Conservation (phyloP, 179 eudicot genomes). For the Camellia oleifera region DNA sequence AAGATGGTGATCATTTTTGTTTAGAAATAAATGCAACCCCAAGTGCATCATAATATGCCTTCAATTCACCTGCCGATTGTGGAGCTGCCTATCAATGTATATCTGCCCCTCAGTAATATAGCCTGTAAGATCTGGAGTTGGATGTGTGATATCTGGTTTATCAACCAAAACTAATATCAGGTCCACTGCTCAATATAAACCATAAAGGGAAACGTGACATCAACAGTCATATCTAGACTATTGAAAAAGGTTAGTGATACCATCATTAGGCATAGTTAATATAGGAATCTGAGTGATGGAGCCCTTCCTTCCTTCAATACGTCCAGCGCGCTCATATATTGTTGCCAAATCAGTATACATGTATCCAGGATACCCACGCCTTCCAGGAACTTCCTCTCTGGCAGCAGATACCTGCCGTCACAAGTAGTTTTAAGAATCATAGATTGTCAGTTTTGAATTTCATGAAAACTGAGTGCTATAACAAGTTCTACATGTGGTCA, state of each 20-base stretch:
- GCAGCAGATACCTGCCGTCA: conserved; percentile 87
- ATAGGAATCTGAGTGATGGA: conserved; percentile 95
- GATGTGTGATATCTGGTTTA: conserved; percentile 86
- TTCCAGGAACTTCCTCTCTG: conserved; percentile 98
- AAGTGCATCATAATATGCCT: neutral
- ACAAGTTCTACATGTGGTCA: neutral
- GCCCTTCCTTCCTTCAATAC: conserved; percentile 93
- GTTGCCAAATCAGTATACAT: conserved; percentile 99
- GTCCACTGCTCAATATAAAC: neutral
- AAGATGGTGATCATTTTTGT: too few species aligned
- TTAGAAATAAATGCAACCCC: neutral
- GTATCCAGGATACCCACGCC: conserved; percentile 99
- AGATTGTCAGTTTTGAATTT: neutral
- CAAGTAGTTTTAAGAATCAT: neutral
- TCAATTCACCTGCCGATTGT: conserved; percentile 76
- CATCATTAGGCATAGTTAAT: conserved; percentile 97
- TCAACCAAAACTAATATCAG: neutral
- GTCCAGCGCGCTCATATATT: conserved; percentile 97
- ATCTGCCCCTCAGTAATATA: conserved; percentile 98
- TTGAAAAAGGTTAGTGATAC: conserved; percentile 25
- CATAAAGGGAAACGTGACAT: neutral
- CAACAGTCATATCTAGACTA: neutral
- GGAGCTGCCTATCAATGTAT: conserved; percentile 91
- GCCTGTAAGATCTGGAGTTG: conserved; percentile 99
- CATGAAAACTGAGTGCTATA: neutral